Evolutionary conservation across 2,329 filamentous ascomycete species (phyloP).

Genomic region (Colletotrichum neosansevieriae): DNA sequence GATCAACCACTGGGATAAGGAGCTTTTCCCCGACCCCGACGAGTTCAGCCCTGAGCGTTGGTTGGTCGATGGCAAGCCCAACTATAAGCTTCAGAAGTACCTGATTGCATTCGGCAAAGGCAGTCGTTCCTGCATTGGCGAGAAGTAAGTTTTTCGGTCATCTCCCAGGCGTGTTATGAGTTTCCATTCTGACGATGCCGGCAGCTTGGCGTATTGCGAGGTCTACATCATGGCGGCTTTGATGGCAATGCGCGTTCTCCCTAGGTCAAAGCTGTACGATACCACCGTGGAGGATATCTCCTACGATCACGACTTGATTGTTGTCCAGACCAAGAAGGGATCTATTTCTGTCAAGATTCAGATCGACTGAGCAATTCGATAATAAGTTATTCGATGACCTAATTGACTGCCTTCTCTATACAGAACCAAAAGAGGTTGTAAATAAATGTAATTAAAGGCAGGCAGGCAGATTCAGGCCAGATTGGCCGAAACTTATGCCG

Average conservation of each 20-base stretch:
- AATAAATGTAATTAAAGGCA: too few species aligned
- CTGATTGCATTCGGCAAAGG: constrained; percentile 42
- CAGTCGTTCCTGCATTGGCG: constrained; percentile 41
- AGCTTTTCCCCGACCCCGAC: constrained; percentile 38
- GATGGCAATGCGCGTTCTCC: constrained; percentile 46
- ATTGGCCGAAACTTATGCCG: background rate
- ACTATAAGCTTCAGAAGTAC: constrained; percentile 39
- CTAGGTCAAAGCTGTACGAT: constrained; percentile 45
- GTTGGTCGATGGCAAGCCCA: constrained; percentile 39
- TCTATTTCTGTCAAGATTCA: constrained; percentile 35
- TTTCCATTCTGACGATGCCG: constrained; percentile 20
- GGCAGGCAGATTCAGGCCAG: too few species aligned
- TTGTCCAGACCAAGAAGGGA: constrained; percentile 42
- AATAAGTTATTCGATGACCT: too few species aligned
- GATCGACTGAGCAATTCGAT: constrained; percentile 8
- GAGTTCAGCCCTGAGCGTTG: constrained; percentile 45
- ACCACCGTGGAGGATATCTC: constrained; percentile 46
- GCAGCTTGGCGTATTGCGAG: constrained; percentile 47
- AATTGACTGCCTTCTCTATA: too few species aligned
- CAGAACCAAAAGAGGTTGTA: too few species aligned
- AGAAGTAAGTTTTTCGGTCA: constrained; percentile 39
- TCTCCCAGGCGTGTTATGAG: background rate
- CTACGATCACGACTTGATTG: constrained; percentile 47
- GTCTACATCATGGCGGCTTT: constrained; percentile 45
- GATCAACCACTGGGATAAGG: constrained; percentile 42